Conservation (phyloP, 2,329 filamentous ascomycete species). For the Colletotrichum lentis region DNA sequence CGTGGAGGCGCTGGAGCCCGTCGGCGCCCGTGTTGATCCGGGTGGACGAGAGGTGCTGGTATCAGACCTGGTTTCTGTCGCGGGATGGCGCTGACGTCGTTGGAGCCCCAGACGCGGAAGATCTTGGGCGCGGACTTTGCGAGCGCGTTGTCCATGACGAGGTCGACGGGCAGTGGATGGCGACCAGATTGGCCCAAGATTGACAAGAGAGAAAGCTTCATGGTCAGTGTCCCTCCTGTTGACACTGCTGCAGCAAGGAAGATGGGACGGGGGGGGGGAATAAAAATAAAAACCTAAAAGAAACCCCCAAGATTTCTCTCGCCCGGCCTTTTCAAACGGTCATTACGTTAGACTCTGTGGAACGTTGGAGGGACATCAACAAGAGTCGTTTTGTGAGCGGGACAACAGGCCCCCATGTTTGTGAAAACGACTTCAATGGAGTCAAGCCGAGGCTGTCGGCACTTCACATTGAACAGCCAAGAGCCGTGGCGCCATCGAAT, state of each 20-base stretch:
- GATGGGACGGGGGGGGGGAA: too few relatives aligned
- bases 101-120: conserved; percentile 70
- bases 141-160: conserved; percentile 56
- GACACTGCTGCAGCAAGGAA: too few relatives aligned
- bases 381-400: background rate
- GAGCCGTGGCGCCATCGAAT: background rate
- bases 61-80: conserved; percentile 54
- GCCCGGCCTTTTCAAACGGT: too few relatives aligned
- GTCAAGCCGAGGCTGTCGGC: background rate
- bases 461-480: background rate
- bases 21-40: conserved; percentile 70
- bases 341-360: background rate
- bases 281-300: too few relatives aligned
- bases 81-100: conserved; percentile 61
- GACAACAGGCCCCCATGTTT: background rate
- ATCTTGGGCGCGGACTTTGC: conserved; percentile 62
- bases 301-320: too few relatives aligned
- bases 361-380: background rate
- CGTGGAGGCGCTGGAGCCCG: conserved; percentile 66
- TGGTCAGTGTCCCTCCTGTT: too few relatives aligned
- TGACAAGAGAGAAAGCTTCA: too few relatives aligned
- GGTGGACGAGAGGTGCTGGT: conserved; percentile 60
- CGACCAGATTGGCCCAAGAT: too few relatives aligned
- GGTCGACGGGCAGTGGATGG: too few relatives aligned
- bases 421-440: background rate